Base-by-base conservation (phyloP, 2,329 filamentous ascomycete genomes). In the Xylaria sp. region DNA sequence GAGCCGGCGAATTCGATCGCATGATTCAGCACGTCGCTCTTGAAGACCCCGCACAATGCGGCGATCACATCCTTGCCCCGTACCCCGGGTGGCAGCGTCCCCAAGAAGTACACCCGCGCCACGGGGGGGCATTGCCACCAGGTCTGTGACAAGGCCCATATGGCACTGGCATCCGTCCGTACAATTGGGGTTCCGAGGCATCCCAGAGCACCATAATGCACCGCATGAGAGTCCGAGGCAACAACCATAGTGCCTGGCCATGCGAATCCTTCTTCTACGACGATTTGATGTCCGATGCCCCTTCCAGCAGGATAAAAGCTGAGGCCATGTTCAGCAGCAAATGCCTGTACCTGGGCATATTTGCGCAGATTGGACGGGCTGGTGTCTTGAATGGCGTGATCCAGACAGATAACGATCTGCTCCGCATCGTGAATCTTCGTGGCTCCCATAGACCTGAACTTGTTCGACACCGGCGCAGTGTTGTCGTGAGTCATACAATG, bases 41-140 rank as follows among this genome's bases (percentile, higher is more conserved):
- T 92, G 83, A 98, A 97, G 0, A 97, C 82, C 0, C 92, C 93
- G 74, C 93, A 97, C 0, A 98, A 86, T 0, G 94, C 93, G 31
- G 98, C 88, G 73, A 98, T 98, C 13, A 97, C 92, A 79, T 98
- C 96, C 81, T 99, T 98, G 36, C 94, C 95, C 0, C 92, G 94
- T 0, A 97, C 94, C 12, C 94, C 94, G 0, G 84, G 82, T 0
- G 93, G 94, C 7, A 97, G 83, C 0, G 88, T 80, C 7, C 94
- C 94, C 0, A 87, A 92, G 12, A 98, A 85, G 0, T 88, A 94
- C 28, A 98, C 88, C 80, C 92, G 91, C 0, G 92, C 93, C 33
- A 97, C 88, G 0, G 94, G 93, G 0, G 95, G 95, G 28, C 96
- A 87, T 82, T 97, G 92, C 89, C 90, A 97, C 94, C 94, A 98